phyloP scores from a whole-genome alignment of 2,329 filamentous ascomycete species.

The Colletotrichum lini region DNA sequence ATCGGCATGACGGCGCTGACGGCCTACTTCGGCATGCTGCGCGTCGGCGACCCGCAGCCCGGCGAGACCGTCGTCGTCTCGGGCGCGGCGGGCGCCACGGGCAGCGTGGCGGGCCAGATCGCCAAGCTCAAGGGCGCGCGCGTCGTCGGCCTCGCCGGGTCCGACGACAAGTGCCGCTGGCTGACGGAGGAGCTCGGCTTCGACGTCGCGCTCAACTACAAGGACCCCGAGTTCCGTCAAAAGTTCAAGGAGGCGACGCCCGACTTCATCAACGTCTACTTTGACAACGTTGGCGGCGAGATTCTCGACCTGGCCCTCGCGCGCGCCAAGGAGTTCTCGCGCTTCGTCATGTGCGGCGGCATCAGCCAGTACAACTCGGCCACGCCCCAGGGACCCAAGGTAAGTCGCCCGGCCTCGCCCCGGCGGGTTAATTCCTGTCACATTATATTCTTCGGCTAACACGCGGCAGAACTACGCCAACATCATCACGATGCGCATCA shows the following conservation, averaged over 20 bases:
- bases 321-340: conserved; percentile 72
- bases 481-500: conserved; percentile 69
- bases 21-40: conserved; percentile 81
- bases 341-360: conserved; percentile 80
- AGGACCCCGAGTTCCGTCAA: conserved; percentile 71
- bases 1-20: conserved; percentile 80
- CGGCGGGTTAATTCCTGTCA: too few relatives aligned
- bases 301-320: conserved; percentile 77
- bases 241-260: conserved; percentile 73
- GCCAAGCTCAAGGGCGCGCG: conserved; percentile 77
- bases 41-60: conserved; percentile 76
- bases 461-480: conserved; percentile 64
- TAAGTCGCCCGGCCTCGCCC: conserved; percentile 44
- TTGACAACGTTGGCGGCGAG: conserved; percentile 81
- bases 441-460: conserved; percentile 9
- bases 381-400: conserved; percentile 69
- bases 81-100: conserved; percentile 84
- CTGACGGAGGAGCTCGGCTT: conserved; percentile 75
- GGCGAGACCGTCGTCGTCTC: conserved; percentile 84
- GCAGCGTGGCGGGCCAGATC: conserved; percentile 83
- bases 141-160: conserved; percentile 77
- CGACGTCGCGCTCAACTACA: conserved; percentile 79
- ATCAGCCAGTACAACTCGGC: conserved; percentile 79
- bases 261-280: conserved; percentile 77
- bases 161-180: conserved; percentile 77